phyloP scores from a whole-genome alignment of 495 filamentous ascomycete species.

The Podospora pseudopauciseta region DNA sequence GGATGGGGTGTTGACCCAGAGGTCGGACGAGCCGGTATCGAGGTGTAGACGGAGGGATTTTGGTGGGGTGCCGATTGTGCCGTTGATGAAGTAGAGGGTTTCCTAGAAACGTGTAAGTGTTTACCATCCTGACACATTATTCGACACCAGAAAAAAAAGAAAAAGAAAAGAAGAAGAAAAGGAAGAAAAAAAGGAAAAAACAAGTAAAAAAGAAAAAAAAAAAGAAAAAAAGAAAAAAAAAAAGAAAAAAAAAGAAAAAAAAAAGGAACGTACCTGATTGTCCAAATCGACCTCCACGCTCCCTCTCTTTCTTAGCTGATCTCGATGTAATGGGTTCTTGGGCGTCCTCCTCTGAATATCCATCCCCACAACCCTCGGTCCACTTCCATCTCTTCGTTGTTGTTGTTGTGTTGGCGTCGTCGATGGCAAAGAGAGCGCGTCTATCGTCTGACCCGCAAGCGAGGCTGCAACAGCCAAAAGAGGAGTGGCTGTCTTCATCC shows the following conservation, averaged over 20 bases:
- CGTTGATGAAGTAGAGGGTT: conserved; percentile 68
- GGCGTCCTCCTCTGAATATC: conserved; percentile 42
- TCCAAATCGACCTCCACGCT: conserved; percentile 42
- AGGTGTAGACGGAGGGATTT: conserved; percentile 63
- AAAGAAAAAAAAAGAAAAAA: no score
- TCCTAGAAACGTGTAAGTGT: conserved; percentile 36
- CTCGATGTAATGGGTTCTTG: conserved; percentile 39
- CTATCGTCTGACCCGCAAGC: conserved; percentile 13
- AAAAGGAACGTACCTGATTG: conserved; percentile 41
- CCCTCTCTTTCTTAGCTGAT: conserved; percentile 45
- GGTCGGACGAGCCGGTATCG: conserved; percentile 84
- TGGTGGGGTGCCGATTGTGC: conserved; percentile 66
- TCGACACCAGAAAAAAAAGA: no score
- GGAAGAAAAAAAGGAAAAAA: no score
- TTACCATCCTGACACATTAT: neutral
- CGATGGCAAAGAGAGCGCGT: conserved; percentile 21
- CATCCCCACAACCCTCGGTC: conserved; percentile 34
- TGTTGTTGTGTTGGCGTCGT: conserved; percentile 20
- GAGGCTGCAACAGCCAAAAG: conserved; percentile 24
- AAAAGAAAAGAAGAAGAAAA: no score
- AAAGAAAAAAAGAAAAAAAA: no score
- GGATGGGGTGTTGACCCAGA: conserved; percentile 74
- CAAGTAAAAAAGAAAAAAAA: no score
- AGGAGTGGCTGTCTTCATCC: conserved; percentile 22
- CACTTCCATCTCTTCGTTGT: conserved; percentile 36